Percentiles rank a stretch among this genome's conserved stretches.
Conservation (phyloP, 192 early-diverging fungal species). For the Dimargaris xerosporica region DNA sequence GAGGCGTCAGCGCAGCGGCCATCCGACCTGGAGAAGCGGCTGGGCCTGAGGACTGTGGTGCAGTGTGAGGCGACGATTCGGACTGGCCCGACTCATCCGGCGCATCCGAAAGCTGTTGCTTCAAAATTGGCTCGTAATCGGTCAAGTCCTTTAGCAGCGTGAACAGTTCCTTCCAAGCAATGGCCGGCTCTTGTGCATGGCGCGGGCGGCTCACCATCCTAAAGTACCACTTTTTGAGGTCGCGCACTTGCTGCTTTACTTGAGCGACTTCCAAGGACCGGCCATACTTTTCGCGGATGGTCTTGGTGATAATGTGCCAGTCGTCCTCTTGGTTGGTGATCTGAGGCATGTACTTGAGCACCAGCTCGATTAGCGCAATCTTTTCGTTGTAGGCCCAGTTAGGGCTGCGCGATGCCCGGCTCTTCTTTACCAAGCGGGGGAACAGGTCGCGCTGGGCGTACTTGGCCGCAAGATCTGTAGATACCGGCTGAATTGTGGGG, state of each 20-base stretch:
- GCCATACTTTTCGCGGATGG: not conserved
- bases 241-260: conserved; percentile 5
- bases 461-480: not conserved
- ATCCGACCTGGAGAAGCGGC: too few species aligned
- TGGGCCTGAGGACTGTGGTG: too few species aligned
- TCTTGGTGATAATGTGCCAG: not conserved
- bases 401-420: not conserved
- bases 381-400: conserved; percentile 1
- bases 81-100: too few species aligned
- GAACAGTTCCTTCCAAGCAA: too few species aligned
- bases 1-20: too few species aligned
- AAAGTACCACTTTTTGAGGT: not conserved
- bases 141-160: too few species aligned
- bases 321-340: conserved; percentile 3
- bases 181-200: too few species aligned
- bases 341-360: conserved; percentile 2
- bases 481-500: too few species aligned
- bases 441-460: not conserved
- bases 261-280: not conserved
- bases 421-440: not conserved
- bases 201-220: too few species aligned
- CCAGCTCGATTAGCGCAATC: not conserved
- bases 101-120: too few species aligned
- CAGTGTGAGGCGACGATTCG: too few species aligned
- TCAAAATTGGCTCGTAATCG: too few species aligned